Evolutionary conservation across 2,329 filamentous ascomycete species (phyloP).

Genomic region (Venturia pyrina): DNA sequence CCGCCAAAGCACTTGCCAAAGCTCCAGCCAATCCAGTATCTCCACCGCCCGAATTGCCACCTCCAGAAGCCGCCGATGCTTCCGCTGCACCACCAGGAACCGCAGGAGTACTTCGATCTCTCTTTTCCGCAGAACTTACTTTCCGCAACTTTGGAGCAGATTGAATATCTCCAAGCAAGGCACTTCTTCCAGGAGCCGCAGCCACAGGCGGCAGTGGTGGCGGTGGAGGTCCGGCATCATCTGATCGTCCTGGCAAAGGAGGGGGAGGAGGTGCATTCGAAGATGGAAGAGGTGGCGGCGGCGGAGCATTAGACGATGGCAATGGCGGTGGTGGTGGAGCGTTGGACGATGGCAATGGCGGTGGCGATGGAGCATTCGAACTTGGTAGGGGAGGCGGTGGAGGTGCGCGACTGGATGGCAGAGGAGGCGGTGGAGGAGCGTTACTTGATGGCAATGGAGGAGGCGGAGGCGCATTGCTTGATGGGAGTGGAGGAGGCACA

Average conservation of each 20-base stretch:
- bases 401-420: constrained; percentile 17
- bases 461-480: constrained; percentile 32
- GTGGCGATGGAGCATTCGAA: constrained; percentile 27
- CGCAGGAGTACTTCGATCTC: constrained; percentile 57
- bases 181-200: constrained; percentile 21
- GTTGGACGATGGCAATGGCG: constrained; percentile 30
- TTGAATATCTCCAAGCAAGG: constrained; percentile 61
- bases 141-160: constrained; percentile 59
- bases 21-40: constrained; percentile 33
- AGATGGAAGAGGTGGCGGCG: constrained; percentile 32
- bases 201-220: constrained; percentile 28
- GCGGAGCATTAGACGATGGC: constrained; percentile 27
- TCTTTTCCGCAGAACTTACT: constrained; percentile 59
- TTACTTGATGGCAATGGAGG: constrained; percentile 23
- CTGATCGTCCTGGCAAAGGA: constrained; percentile 33
- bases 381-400: constrained; percentile 22
- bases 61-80: constrained; percentile 42
- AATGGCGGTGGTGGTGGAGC: constrained; percentile 22
- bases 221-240: constrained; percentile 27
- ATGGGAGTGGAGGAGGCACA: constrained; percentile 7
- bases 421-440: constrained; percentile 20
- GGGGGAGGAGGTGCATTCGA: constrained; percentile 24
- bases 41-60: constrained; percentile 34
- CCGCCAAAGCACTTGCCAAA: constrained; percentile 73
- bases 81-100: constrained; percentile 39